Conservation (phyloP, 495 filamentous ascomycete genomes). For the Achaetomiella virescens region DNA sequence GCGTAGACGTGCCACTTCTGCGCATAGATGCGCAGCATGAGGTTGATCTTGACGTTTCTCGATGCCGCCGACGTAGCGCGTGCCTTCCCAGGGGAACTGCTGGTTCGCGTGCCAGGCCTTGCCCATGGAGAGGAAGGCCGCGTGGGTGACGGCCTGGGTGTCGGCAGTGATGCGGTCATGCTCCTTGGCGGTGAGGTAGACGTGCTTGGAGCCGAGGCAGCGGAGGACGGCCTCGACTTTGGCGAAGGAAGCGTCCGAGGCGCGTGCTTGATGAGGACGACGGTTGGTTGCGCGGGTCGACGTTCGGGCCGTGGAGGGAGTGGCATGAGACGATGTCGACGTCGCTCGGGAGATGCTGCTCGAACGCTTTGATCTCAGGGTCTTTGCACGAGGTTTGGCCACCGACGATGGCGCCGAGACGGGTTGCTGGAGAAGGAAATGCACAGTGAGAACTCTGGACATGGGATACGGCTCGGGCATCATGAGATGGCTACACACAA, state of each 20-base stretch:
- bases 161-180: constrained; percentile 97
- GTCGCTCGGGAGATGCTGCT: constrained; percentile 77
- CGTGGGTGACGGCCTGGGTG: constrained; percentile 96
- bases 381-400: constrained; percentile 98
- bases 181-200: constrained; percentile 75
- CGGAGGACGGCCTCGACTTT: constrained; percentile 75
- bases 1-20: constrained; percentile 99
- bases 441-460: constrained; percentile 15
- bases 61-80: constrained; percentile 90
- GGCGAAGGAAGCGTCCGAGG: constrained; percentile 64
- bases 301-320: constrained; percentile 88
- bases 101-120: constrained; percentile 89
- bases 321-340: constrained; percentile 95
- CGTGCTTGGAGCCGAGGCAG: constrained; percentile 74
- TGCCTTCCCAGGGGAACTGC: constrained; percentile 93
- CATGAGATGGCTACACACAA: constrained; percentile 55
- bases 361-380: constrained; percentile 90
- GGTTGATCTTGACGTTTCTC: constrained; percentile 99
- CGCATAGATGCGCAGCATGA: constrained; percentile 91
- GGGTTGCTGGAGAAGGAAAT: constrained; percentile 60
- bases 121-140: constrained; percentile 94
- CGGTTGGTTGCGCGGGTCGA: constrained; percentile 81
- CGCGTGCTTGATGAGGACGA: constrained; percentile 93
- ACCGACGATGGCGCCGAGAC: constrained; percentile 86
- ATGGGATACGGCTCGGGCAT: neutral